Base-by-base conservation (phyloP, 208 protist species). In the Kentomonas sorsogonicus region DNA sequence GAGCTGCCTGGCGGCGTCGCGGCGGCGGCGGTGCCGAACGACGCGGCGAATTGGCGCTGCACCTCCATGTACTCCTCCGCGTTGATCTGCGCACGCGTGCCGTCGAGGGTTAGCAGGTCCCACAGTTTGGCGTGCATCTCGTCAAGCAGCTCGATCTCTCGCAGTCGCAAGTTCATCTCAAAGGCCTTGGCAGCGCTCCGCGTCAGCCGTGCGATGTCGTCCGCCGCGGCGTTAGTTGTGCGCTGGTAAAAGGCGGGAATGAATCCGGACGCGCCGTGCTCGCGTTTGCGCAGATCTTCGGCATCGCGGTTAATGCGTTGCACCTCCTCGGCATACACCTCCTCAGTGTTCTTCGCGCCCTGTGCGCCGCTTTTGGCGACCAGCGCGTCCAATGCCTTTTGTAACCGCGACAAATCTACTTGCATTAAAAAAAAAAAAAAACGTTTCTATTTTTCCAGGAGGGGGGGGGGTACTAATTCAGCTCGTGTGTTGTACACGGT, bases 141-240 rank as follows among this genome's bases (percentile, higher is more conserved):
- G 60, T 93, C 86, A 23, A 91, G 66, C 45, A 79, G 65, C 38
- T 93, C 86, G 22, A 93, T 85, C 55, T 90, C 78, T 22, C 67
- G 74, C 45, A 89, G 86, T 40, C 83, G 86, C 2, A 90, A 66
- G 45, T 86, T 79, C 27, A 93, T 59, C 63, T 91, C 86, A 48
- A 91, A 85, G 0, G 81, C 74, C 45, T 93, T 93, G 41, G 71
- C 82, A 16, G 86, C 80, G 31, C 58, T 57, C 41, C 69, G 68
- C 29, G 87, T 53, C 6, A 78, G 63, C 3, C 69, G 72, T 1
- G 70, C 58, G 0, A 60, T 63, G n/a, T 88, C 81, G 20, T 89
- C 80, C 13, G 79, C 79, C 2, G 52, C 43, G 13, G 76, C 73
- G 43, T 93, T 67, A 13, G 66, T 66, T 1, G 41, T 60, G 0